Evolutionary conservation across 2,329 filamentous ascomycete genomes (phyloP).

Genomic region (Venturia aucupariae): DNA sequence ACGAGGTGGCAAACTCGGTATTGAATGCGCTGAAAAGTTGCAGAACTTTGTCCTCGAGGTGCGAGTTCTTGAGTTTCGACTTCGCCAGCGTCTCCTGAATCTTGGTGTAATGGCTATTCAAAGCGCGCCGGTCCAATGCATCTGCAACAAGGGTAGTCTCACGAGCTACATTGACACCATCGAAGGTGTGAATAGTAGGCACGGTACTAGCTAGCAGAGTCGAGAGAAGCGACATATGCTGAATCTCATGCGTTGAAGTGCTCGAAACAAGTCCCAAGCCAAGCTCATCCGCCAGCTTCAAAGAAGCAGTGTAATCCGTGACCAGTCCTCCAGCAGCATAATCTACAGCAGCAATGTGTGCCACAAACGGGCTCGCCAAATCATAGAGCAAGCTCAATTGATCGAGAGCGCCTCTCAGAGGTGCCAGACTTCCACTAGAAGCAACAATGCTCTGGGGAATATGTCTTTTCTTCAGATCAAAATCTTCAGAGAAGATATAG

Average conservation of each 20-base stretch:
- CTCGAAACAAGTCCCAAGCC: slow-evolving; percentile 80
- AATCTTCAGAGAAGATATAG: slow-evolving; percentile 97
- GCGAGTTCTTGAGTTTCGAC: slow-evolving; percentile 59
- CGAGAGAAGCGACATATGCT: slow-evolving; percentile 90
- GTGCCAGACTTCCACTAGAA: slow-evolving; percentile 70
- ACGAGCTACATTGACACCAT: slow-evolving; percentile 72
- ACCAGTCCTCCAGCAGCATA: slow-evolving; percentile 69
- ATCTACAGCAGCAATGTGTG: slow-evolving; percentile 85
- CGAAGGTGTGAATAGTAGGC: slow-evolving; percentile 81
- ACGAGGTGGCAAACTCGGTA: slow-evolving; percentile 84
- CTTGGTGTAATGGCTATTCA: slow-evolving; percentile 60
- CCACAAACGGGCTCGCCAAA: slow-evolving; percentile 85
- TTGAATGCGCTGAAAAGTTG: slow-evolving; percentile 70
- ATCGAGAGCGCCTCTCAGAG: slow-evolving; percentile 75
- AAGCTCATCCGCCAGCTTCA: slow-evolving; percentile 79
- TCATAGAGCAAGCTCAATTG: slow-evolving; percentile 87
- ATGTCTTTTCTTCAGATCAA: slow-evolving; percentile 81
- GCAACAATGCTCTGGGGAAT: slow-evolving; percentile 87
- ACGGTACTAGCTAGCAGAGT: slow-evolving; percentile 69
- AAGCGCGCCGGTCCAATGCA: slow-evolving; percentile 61
- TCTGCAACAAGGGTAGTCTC: slow-evolving; percentile 79
- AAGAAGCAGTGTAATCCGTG: slow-evolving; percentile 73
- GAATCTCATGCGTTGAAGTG: slow-evolving; percentile 77
- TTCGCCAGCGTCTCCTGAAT: slow-evolving; percentile 49
- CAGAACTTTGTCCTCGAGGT: slow-evolving; percentile 61